A percentile compares a stretch with the other conserved stretches of the same genome.
Evolutionary conservation across 805 yeast genomes (phyloP).

Genomic region (Sugiyamaella mastotermitis): DNA sequence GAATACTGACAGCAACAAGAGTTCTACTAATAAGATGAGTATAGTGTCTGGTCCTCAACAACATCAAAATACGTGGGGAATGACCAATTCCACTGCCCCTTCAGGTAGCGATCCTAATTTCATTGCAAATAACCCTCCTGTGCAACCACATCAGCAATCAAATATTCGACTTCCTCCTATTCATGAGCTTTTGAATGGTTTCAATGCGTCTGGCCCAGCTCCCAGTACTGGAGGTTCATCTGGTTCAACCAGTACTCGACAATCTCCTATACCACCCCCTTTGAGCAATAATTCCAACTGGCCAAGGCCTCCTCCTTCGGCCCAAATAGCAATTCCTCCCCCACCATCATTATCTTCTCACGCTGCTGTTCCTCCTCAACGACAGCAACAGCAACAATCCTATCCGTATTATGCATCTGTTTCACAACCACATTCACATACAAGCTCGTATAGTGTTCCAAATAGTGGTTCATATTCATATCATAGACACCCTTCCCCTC

Average conservation of each 20-base stretch:
- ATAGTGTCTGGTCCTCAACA: too few species aligned
- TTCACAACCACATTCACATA: constrained; percentile 5
- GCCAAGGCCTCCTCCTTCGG: constrained; percentile 3
- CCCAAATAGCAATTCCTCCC: constrained; percentile 2
- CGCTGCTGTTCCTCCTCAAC: constrained; percentile 2
- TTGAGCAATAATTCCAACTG: not conserved
- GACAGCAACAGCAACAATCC: constrained; percentile 11
- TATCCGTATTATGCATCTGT: constrained; percentile 7
- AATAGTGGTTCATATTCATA: too few species aligned
- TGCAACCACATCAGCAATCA: constrained; percentile 7
- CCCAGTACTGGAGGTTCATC: not conserved
- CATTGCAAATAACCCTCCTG: constrained; percentile 7
- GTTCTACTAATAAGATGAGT: too few species aligned
- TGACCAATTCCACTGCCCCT: constrained; percentile 3
- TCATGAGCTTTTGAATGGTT: constrained; percentile 11
- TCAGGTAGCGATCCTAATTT: constrained; percentile 3
- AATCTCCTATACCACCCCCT: constrained; percentile 7
- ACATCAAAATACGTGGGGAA: too few species aligned
- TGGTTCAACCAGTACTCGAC: not conserved
- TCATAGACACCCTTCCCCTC: not conserved
- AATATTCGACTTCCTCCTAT: constrained; percentile 15
- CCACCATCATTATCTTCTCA: constrained; percentile 3
- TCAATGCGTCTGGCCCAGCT: not conserved
- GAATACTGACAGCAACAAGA: too few species aligned
- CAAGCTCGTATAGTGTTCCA: too few species aligned